Base-by-base conservation (phyloP, 805 yeast species). In the Teunomyces tritomae region DNA sequence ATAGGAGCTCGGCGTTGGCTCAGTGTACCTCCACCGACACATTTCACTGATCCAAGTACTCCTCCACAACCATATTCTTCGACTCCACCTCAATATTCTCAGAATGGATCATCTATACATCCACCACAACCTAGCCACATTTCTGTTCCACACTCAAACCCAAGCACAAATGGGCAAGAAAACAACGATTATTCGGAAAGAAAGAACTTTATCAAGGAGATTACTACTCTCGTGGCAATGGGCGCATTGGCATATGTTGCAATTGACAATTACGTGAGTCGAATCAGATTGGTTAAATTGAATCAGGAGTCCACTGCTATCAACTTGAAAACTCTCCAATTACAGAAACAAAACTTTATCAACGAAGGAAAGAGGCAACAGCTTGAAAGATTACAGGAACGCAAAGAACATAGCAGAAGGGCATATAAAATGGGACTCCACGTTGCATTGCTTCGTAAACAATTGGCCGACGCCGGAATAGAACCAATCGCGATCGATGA, bases 381-480 rank as follows among this genome's bases (percentile, higher is more conserved):
- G 44, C 53, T 77, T 9, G 79, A 77, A 52, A 65, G 77, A n/a
- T 56, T 80, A 27, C 75, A 78, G 51, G 84, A 80, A 51, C 65
- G 85, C 13, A 71, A 72, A 46, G 74, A 70, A 9, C 68, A 67
- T 63, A 57, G 75, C 62, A 63, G 70, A 72, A 50, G 84, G 70
- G 58, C 76, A 71, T 68, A 62, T 69, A 82, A 80, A 63, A 79
- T 84, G 85, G 74, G 78, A 4, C 66, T 84, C 59, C 92, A 85
- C 57, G 74, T 85, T 35, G 89, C 87, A 2, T 61, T 85, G 63
- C 64, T 85, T 29, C 68, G 87, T 44, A 73, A 81, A 55, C 89
- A 85, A 57, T 65, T 85, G 46, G 55, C 64, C 2, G 85, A 82
- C n/a, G 57, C 62, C 3, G 87, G 86, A 0, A 47, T 75, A 8